Conservation (phyloP, 1,284 basidiomycete genomes). For the Naganishia liquefaciens region DNA sequence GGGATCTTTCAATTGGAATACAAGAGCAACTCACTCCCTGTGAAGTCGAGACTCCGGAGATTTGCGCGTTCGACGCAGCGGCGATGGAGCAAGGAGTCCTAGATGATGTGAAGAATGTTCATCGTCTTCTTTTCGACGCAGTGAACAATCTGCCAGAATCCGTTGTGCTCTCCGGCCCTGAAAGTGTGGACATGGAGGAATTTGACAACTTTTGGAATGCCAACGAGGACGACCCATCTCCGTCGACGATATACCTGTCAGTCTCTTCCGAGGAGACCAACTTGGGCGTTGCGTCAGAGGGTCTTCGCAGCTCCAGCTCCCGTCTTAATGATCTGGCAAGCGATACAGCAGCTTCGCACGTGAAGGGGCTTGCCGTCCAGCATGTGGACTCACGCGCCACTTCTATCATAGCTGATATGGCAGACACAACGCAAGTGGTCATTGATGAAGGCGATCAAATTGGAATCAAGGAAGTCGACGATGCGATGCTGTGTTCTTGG, state of each 20-base stretch:
- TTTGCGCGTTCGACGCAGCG: conserved; percentile 6
- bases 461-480: conserved; percentile 26
- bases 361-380: too few species aligned
- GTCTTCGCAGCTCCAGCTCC: too few species aligned
- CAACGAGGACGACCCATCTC: background rate
- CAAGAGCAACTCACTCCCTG: conserved; percentile 7
- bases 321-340: too few species aligned
- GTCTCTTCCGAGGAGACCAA: background rate
- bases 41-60: conserved; percentile 11
- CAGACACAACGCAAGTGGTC: background rate
- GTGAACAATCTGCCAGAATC: background rate
- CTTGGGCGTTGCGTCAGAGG: too few species aligned
- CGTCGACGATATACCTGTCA: background rate
- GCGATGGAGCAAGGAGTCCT: background rate
- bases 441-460: conserved; percentile 15
- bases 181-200: conserved; percentile 29
- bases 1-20: conserved; percentile 8
- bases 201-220: conserved; percentile 28
- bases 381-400: too few species aligned
- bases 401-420: background rate
- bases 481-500: conserved; percentile 16
- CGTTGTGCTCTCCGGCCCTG: conserved; percentile 21
- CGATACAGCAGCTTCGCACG: too few species aligned
- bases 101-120: background rate
- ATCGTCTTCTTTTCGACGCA: background rate